Evolutionary conservation across 129 eudicot genomes (phyloP).

Genomic region (Heracleum sosnowskyi): DNA sequence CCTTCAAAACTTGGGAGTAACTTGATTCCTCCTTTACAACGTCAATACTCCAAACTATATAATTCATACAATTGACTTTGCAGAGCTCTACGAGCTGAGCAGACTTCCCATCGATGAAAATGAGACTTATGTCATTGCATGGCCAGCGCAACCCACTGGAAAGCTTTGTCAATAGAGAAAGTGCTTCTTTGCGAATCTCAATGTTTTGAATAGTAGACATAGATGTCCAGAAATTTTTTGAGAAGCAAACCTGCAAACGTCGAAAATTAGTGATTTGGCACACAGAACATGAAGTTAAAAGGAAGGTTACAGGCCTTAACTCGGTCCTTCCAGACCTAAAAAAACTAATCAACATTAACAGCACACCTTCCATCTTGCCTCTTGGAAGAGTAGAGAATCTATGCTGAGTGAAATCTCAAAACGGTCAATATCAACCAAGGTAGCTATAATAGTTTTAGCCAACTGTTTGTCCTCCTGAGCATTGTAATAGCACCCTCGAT

Average conservation of each 20-base stretch:
- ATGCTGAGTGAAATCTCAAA: conserved; percentile 12
- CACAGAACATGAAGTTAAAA: background rate
- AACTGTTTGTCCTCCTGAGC: conserved; percentile 42
- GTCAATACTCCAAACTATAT: conserved; percentile 1
- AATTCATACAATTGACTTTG: background rate
- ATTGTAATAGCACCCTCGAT: conserved; percentile 38
- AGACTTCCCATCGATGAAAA: background rate
- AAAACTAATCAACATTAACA: background rate
- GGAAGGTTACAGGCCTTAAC: background rate
- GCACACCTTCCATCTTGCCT: conserved; percentile 53
- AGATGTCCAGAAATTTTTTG: conserved; percentile 20
- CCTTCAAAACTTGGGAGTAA: conserved; percentile 9
- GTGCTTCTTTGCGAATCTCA: conserved; percentile 16
- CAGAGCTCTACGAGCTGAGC: conserved; percentile 22
- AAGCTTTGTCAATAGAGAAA: conserved; percentile 29
- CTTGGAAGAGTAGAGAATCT: conserved; percentile 23
- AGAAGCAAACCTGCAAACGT: conserved; percentile 32
- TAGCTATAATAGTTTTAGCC: conserved; percentile 28
- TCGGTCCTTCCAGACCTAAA: background rate
- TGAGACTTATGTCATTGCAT: conserved; percentile 3
- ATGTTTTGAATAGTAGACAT: background rate
- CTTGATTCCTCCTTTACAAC: background rate
- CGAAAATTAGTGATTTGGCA: background rate
- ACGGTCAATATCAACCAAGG: conserved; percentile 27
- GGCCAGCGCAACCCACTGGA: conserved; percentile 21